Evolutionary conservation across 1,139 yeast species (phyloP).

Genomic region (Magnusiomyces tetraspermus): DNA sequence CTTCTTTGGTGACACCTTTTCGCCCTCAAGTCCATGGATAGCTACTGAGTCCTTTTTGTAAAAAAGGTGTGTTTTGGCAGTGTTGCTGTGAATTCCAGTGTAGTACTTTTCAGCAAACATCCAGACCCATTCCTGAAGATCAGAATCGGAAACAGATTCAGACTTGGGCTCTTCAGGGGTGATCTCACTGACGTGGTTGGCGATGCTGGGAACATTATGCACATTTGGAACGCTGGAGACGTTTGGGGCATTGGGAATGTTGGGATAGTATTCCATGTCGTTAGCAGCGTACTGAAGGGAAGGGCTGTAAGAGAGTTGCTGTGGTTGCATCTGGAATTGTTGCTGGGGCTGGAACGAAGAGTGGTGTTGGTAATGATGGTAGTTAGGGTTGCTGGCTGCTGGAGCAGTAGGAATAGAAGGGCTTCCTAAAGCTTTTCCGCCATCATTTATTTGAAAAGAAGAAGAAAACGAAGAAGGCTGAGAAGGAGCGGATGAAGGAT

Average conservation of each 20-base stretch:
- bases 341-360: neutral
- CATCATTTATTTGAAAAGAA: too few species aligned
- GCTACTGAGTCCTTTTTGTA: slow-evolving; percentile 29
- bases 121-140: slow-evolving; percentile 31
- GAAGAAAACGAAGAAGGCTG: too few species aligned
- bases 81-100: slow-evolving; percentile 30
- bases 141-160: neutral
- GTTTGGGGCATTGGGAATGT: neutral
- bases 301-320: too few species aligned
- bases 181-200: neutral
- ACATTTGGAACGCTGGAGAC: neutral
- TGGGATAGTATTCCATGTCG: neutral
- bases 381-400: neutral
- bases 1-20: slow-evolving; percentile 19
- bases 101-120: slow-evolving; percentile 36
- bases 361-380: neutral
- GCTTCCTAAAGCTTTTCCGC: too few species aligned
- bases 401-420: slow-evolving; percentile 1
- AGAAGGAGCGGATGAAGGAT: too few species aligned
- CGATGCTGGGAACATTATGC: neutral
- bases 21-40: slow-evolving; percentile 34
- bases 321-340: neutral
- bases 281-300: too few species aligned
- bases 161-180: neutral
- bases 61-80: slow-evolving; percentile 27